A percentile compares a stretch with the other conserved stretches of the same genome.
These are phyloP conservation scores for Knoxia roxburghii DNA, from an alignment of 257 asterid species.

Conservation along the genomic window DNA sequence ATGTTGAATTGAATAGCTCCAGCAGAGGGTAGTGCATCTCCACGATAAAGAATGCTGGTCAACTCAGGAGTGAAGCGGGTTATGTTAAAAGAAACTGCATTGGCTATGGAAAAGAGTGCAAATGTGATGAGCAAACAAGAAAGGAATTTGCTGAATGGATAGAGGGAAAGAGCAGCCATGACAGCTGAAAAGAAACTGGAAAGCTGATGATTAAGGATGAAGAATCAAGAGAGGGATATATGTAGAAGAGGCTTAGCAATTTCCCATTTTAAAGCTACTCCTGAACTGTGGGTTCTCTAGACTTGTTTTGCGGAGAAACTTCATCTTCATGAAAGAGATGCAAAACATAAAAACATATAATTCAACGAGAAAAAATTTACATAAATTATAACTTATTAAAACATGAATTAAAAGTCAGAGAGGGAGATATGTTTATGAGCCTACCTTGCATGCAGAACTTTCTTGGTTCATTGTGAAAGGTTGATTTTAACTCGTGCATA, in stretches of 20 bases:
- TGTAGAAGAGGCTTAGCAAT: no score
- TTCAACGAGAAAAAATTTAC: no score
- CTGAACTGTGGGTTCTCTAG: no score
- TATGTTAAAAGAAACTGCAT: slow-evolving; percentile 19
- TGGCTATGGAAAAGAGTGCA: slow-evolving; percentile 5
- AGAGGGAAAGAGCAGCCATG: slow-evolving; percentile 3
- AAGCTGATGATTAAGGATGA: neutral
- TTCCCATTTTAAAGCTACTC: no score
- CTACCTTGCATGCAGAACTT: no score
- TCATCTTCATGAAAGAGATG: neutral
- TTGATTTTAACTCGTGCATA: no score
- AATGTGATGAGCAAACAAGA: slow-evolving; percentile 2
- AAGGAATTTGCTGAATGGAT: neutral
- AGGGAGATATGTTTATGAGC: no score
- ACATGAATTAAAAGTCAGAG: no score
- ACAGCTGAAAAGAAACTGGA: neutral
- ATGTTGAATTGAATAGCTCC: slow-evolving; percentile 24
- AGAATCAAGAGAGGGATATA: neutral
- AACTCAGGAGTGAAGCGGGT: slow-evolving; percentile 20
- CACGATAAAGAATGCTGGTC: slow-evolving; percentile 18
- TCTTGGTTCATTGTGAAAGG: no score
- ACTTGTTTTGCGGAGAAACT: neutral
- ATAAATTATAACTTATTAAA: no score
- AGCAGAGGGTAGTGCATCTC: slow-evolving; percentile 25
- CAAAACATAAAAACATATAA: neutral